These are phyloP conservation scores for Pseudoperonospora humuli DNA, from an alignment of 352 stramenopile species.

Conservation along the genomic window DNA sequence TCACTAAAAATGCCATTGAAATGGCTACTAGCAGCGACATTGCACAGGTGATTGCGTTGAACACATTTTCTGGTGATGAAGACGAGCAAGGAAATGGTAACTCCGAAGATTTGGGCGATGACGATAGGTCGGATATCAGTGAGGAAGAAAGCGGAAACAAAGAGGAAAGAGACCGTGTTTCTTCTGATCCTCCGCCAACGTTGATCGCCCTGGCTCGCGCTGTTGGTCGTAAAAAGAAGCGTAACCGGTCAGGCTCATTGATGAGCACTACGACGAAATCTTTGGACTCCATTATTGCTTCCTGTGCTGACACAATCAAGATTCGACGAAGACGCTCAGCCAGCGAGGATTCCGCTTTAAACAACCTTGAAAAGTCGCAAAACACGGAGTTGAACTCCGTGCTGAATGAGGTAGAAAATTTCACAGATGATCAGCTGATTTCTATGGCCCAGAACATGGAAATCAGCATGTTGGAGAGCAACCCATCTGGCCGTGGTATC, in stretches of 20 bases:
- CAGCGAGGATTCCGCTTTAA: constrained; percentile 47
- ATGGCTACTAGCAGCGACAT: constrained; percentile 69
- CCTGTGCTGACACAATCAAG: constrained; percentile 39
- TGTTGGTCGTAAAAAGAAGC: constrained; percentile 33
- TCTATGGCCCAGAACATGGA: constrained; percentile 74
- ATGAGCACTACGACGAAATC: constrained; percentile 59
- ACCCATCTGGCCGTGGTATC: constrained; percentile 31
- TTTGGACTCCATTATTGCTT: constrained; percentile 61
- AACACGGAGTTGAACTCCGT: constrained; percentile 22
- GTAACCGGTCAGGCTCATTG: constrained; percentile 44
- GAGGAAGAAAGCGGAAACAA: constrained; percentile 30
- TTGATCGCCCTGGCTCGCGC: constrained; percentile 20
- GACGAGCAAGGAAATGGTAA: constrained; percentile 22
- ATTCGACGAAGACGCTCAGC: constrained; percentile 41
- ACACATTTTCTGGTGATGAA: constrained; percentile 39
- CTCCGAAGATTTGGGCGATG: constrained; percentile 11
- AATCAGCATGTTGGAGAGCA: constrained; percentile 38
- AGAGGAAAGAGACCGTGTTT: constrained; percentile 48
- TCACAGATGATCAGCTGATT: constrained; percentile 65
- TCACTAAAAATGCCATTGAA: constrained; percentile 57
- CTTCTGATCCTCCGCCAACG: constrained; percentile 39
- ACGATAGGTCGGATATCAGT: constrained; percentile 13
- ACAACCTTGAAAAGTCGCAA: constrained; percentile 14
- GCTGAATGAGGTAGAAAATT: constrained; percentile 65
- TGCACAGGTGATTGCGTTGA: constrained; percentile 51